phyloP scores from a whole-genome alignment of 2,329 filamentous ascomycete genomes.

The Fusarium annulatum region DNA sequence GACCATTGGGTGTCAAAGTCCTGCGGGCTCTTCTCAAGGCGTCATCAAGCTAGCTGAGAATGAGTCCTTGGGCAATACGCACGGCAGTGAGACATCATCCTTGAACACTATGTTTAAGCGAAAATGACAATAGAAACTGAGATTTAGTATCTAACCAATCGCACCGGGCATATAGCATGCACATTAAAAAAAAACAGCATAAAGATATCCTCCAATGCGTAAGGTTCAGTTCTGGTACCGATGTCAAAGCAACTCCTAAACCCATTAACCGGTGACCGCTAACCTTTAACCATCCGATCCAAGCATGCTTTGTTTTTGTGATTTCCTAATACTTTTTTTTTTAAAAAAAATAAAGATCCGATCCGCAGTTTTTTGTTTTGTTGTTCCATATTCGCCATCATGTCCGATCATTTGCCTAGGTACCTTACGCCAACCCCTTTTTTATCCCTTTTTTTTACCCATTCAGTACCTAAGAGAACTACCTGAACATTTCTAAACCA shows the following conservation, averaged over 20 bases:
- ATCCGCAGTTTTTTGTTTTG: slow-evolving; percentile 5
- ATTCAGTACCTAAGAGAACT: slow-evolving; percentile 5
- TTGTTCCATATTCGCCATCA: slow-evolving; percentile 25
- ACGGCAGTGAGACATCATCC: neutral
- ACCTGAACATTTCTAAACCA: slow-evolving; percentile 8
- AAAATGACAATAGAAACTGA: neutral
- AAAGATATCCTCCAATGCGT: neutral
- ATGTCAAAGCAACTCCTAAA: slow-evolving; percentile 23
- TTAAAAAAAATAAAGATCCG: neutral
- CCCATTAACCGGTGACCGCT: slow-evolving; percentile 11
- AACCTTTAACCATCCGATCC: neutral
- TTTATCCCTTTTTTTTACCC: neutral
- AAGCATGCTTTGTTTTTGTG: neutral
- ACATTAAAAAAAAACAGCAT: neutral
- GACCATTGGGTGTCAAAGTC: slow-evolving; percentile 52
- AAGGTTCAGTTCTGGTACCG: slow-evolving; percentile 6
- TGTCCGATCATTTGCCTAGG: neutral
- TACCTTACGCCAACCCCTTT: neutral
- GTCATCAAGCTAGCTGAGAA: slow-evolving; percentile 66
- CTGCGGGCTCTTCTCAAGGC: slow-evolving; percentile 68
- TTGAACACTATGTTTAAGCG: neutral
- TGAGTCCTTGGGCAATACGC: neutral
- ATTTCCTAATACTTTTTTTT: neutral
- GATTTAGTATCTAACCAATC: neutral
- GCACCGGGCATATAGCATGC: neutral